Evolutionary conservation across 345 rosid genomes (phyloP).

Genomic region (Pistacia atlantica): DNA sequence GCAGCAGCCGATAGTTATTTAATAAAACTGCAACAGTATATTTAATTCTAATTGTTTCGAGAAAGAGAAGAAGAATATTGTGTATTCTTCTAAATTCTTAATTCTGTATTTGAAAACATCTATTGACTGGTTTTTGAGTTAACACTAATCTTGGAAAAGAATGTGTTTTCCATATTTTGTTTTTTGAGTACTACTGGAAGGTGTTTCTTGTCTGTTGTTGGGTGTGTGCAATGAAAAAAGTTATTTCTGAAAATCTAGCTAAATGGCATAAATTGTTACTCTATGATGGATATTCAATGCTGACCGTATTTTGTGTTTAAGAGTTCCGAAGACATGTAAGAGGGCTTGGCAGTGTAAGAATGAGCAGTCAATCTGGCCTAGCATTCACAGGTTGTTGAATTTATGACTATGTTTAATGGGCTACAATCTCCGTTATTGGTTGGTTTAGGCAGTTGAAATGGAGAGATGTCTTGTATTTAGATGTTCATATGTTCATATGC

Average conservation of each 20-base stretch:
- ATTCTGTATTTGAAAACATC: no score
- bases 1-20: no score
- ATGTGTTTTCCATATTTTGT: neutral
- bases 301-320: neutral
- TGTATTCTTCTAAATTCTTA: no score
- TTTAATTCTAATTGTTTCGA: no score
- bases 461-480: neutral
- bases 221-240: neutral
- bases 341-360: neutral
- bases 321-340: neutral
- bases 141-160: neutral
- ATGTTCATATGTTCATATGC: neutral
- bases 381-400: neutral
- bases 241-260: neutral
- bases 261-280: neutral
- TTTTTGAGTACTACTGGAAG: neutral
- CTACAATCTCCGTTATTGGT: neutral
- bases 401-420: neutral
- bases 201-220: neutral
- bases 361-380: neutral
- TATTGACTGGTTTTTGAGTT: no score
- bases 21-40: no score
- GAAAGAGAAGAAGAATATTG: no score
- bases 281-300: neutral
- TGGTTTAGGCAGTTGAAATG: neutral